phyloP scores from a whole-genome alignment of 176 grass and related monocot species.

The Musa itinerans region DNA sequence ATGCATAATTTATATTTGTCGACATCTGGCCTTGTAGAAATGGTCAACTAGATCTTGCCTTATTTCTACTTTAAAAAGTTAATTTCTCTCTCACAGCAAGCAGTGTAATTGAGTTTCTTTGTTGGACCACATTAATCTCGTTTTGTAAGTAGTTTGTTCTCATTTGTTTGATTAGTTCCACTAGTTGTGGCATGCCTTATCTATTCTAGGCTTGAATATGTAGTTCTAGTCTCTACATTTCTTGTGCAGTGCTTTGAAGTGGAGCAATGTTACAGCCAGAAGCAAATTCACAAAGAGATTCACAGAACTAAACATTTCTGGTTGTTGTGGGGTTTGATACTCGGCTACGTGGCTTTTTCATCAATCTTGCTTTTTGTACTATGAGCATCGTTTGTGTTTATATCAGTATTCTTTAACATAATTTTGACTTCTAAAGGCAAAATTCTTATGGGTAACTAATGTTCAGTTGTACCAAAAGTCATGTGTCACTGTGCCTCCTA shows the following conservation, averaged over 20 bases:
- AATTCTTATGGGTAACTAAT: not conserved
- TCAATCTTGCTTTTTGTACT: not conserved
- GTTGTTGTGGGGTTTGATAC: not conserved
- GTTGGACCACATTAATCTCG: not conserved
- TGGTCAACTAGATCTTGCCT: no score
- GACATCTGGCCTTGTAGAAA: no score
- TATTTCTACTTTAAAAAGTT: no score
- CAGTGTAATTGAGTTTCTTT: no score
- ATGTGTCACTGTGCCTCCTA: no score
- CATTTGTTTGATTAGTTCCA: not conserved
- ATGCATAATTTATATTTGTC: no score
- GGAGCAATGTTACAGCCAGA: not conserved
- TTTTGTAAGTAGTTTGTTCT: not conserved
- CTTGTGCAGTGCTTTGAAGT: not conserved
- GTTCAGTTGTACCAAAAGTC: no score
- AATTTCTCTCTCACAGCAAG: no score
- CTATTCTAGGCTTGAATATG: not conserved
- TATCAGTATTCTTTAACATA: not conserved
- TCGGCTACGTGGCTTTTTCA: not conserved
- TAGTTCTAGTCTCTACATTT: not conserved
- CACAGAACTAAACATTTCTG: not conserved
- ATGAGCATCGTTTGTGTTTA: not conserved
- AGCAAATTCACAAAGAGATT: not conserved
- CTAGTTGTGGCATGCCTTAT: not conserved
- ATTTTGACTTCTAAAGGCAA: not conserved